These are phyloP conservation scores for Parsonsia alboflavescens DNA, from an alignment of 257 asterid species.

Conservation along the genomic window DNA sequence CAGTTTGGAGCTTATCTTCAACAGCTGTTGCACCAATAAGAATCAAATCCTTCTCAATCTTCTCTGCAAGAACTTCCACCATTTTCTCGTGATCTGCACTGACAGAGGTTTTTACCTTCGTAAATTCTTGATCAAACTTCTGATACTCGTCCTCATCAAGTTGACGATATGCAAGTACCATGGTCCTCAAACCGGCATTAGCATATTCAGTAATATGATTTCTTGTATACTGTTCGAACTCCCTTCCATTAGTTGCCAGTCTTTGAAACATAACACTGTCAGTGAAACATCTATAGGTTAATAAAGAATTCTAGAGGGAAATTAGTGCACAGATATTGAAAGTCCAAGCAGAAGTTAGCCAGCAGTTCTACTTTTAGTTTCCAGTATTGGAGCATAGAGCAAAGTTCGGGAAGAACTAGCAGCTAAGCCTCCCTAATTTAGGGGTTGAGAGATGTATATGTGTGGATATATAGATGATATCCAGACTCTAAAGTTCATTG, in stretches of 20 bases:
- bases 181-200: slow-evolving; percentile 68
- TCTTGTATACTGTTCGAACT: slow-evolving; percentile 49
- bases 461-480: not conserved
- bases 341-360: not conserved
- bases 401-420: not conserved
- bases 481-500: not conserved
- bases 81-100: slow-evolving; percentile 49
- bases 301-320: not conserved
- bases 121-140: slow-evolving; percentile 33
- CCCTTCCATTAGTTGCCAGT: slow-evolving; percentile 41
- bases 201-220: slow-evolving; percentile 59
- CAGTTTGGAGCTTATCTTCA: slow-evolving; percentile 71
- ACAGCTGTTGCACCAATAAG: slow-evolving; percentile 81
- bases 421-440: not conserved
- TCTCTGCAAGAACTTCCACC: slow-evolving; percentile 49
- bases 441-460: not conserved
- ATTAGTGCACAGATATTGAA: not conserved
- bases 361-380: not conserved
- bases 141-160: slow-evolving; percentile 54
- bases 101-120: slow-evolving; percentile 48
- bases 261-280: slow-evolving; percentile 65
- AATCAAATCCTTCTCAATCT: slow-evolving; percentile 55
- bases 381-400: not conserved
- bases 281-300: not conserved
- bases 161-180: slow-evolving; percentile 56